Conservation (phyloP, 2,329 filamentous ascomycete species). For the Colletotrichum sp. region DNA sequence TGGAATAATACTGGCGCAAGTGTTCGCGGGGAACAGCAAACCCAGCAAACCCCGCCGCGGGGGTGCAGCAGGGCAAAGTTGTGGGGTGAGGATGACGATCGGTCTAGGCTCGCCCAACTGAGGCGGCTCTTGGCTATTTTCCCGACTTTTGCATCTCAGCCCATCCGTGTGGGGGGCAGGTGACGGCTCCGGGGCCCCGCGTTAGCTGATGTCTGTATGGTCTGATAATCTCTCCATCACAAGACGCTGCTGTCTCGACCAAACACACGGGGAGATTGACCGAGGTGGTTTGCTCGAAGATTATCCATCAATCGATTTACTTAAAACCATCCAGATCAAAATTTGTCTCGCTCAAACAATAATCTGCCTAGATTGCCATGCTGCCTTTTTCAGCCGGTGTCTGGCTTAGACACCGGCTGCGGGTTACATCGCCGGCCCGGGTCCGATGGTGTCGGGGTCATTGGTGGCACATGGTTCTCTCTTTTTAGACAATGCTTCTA, state of each 20-base stretch:
- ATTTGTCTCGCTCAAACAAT: not conserved
- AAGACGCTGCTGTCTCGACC: not conserved
- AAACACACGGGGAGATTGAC: not conserved
- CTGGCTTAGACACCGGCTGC: accelerated
- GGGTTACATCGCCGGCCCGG: not conserved
- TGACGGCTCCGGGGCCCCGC: not conserved
- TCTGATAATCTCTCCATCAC: not conserved
- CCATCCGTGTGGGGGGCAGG: not conserved
- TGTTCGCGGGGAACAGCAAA: not conserved
- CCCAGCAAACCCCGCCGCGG: not conserved
- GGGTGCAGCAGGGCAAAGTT: not conserved
- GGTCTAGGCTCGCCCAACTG: not conserved
- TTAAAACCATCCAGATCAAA: accelerated
- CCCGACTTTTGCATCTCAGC: not conserved
- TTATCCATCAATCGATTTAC: not conserved
- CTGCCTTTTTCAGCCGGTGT: accelerated
- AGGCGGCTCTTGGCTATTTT: not conserved
- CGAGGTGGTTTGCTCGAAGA: accelerated
- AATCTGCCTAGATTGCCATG: not conserved
- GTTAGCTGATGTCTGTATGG: not conserved
- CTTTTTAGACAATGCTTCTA: not conserved
- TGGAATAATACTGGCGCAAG: accelerated
- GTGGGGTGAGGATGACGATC: conserved; percentile 10
- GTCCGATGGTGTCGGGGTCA: not conserved
- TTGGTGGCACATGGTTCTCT: too few relatives aligned